These are phyloP conservation scores for Phaeolepiota aurea DNA, from an alignment of 768 basidiomycete genomes.

Conservation along the genomic window DNA sequence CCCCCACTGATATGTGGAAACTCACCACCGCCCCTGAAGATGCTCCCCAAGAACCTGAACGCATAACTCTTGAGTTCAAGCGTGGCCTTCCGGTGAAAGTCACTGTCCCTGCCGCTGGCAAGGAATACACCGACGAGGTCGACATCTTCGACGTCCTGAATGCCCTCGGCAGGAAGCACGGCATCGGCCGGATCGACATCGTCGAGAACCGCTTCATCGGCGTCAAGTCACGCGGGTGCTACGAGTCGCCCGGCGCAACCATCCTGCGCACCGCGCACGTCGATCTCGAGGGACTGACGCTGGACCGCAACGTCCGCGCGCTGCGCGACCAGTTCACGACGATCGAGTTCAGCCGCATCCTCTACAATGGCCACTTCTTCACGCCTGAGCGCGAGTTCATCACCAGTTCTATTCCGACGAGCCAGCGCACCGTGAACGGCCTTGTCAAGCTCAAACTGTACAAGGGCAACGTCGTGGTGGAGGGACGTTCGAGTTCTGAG, in stretches of 20 bases:
- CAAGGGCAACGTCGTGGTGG: conserved; percentile 93
- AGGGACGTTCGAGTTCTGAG: conserved; percentile 86
- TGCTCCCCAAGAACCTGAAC: conserved; percentile 74
- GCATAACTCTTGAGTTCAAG: conserved; percentile 79
- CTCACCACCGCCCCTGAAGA: conserved; percentile 78
- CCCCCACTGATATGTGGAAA: conserved; percentile 98
- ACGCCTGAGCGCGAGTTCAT: conserved; percentile 98
- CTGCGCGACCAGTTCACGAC: conserved; percentile 95
- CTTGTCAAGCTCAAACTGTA: conserved; percentile 84
- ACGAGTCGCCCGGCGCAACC: conserved; percentile 95
- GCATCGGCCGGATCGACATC: conserved; percentile 95
- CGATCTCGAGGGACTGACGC: conserved; percentile 95
- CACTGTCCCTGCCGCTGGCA: conserved; percentile 39
- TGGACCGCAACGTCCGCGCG: conserved; percentile 94
- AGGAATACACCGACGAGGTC: conserved; percentile 82
- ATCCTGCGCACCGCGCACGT: conserved; percentile 94
- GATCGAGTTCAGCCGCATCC: conserved; percentile 77
- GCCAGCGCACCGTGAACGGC: conserved; percentile 95
- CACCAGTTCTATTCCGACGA: conserved; percentile 82
- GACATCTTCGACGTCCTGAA: conserved; percentile 92
- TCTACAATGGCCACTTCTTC: conserved; percentile 99
- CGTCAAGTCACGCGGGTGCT: conserved; percentile 99
- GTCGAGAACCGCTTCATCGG: conserved; percentile 99
- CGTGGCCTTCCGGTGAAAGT: conserved; percentile 85
- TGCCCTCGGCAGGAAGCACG: conserved; percentile 88